Conservation (phyloP, 441 rosid genomes). For the Populus tomentosa region DNA sequence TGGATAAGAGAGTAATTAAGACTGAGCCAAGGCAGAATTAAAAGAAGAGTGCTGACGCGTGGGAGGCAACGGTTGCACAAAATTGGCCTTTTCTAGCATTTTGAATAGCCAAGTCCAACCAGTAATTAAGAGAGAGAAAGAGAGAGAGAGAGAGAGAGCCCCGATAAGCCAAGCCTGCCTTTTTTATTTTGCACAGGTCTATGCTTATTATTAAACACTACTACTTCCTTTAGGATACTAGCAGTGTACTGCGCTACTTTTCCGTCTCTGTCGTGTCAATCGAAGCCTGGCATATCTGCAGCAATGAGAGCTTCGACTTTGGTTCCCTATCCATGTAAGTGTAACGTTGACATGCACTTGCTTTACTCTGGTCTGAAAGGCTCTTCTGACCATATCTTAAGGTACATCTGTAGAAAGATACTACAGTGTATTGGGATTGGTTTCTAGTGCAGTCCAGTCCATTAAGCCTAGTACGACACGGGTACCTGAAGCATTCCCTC, state of each 20-base stretch:
- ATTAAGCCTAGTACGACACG: not conserved
- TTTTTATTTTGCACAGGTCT: conserved; percentile 28
- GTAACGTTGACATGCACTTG: conserved; percentile 43
- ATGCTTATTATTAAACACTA: conserved; percentile 33
- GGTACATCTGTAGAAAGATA: conserved; percentile 46
- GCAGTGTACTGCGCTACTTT: conserved; percentile 12
- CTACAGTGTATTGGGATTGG: conserved; percentile 16
- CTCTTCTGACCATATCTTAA: conserved; percentile 37
- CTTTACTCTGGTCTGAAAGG: conserved; percentile 10
- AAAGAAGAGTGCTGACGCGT: conserved; percentile 36
- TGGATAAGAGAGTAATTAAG: conserved; percentile 32
- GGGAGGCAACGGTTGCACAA: conserved; percentile 59
- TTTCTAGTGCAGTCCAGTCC: conserved; percentile 6
- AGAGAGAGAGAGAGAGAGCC: conserved; percentile 6
- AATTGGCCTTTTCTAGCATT: conserved; percentile 54
- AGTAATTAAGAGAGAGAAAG: too few relatives aligned
- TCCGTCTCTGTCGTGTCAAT: conserved; percentile 42
- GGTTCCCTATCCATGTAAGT: conserved; percentile 2
- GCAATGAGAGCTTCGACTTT: conserved; percentile 24
- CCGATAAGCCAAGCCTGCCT: conserved; percentile 6
- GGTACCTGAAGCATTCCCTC: not conserved
- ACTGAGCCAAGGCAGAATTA: conserved; percentile 21
- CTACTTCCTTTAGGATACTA: not conserved
- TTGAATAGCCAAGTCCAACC: conserved; percentile 23
- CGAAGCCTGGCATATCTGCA: conserved; percentile 60